phyloP scores from a whole-genome alignment of 2,329 filamentous ascomycete genomes.

The Pseudogymnoascus sp. region DNA sequence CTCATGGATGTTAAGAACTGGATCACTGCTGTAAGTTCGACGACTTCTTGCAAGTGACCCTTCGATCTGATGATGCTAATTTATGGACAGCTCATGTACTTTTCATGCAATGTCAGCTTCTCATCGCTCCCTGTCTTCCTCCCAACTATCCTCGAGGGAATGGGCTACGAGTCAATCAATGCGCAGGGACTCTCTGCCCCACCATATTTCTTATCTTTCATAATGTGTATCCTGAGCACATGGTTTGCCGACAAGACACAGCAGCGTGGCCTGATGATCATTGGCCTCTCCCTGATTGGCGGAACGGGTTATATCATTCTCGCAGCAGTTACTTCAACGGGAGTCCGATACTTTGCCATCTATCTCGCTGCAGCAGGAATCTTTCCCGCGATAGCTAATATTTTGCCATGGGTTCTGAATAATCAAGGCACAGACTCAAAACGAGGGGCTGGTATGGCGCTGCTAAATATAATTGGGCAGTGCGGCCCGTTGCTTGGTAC shows the following conservation, averaged over 20 bases:
- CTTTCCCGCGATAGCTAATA: slow-evolving; percentile 62
- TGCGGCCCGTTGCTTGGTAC: slow-evolving; percentile 57
- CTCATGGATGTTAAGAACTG: slow-evolving; percentile 43
- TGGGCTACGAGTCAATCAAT: slow-evolving; percentile 61
- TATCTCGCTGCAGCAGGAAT: slow-evolving; percentile 53
- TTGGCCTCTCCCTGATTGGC: slow-evolving; percentile 48
- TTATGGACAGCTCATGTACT: slow-evolving; percentile 43
- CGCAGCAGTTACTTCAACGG: slow-evolving; percentile 43
- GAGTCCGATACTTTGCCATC: slow-evolving; percentile 40
- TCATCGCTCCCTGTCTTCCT: slow-evolving; percentile 59
- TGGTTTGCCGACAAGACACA: slow-evolving; percentile 58
- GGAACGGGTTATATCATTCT: slow-evolving; percentile 59
- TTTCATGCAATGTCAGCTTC: slow-evolving; percentile 57
- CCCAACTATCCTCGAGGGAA: slow-evolving; percentile 53
- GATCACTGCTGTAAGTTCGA: slow-evolving; percentile 35
- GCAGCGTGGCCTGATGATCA: slow-evolving; percentile 56
- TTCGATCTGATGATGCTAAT: slow-evolving; percentile 11
- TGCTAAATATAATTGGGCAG: slow-evolving; percentile 63
- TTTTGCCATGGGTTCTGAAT: slow-evolving; percentile 63
- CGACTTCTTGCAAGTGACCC: slow-evolving; percentile 6
- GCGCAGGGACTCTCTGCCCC: slow-evolving; percentile 68
- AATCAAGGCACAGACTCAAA: slow-evolving; percentile 65
- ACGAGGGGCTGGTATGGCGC: slow-evolving; percentile 56
- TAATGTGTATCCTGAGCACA: slow-evolving; percentile 53
- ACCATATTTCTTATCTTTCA: slow-evolving; percentile 61